Conservation (phyloP, 1,284 basidiomycete genomes). For the Ustilago loliicola region DNA sequence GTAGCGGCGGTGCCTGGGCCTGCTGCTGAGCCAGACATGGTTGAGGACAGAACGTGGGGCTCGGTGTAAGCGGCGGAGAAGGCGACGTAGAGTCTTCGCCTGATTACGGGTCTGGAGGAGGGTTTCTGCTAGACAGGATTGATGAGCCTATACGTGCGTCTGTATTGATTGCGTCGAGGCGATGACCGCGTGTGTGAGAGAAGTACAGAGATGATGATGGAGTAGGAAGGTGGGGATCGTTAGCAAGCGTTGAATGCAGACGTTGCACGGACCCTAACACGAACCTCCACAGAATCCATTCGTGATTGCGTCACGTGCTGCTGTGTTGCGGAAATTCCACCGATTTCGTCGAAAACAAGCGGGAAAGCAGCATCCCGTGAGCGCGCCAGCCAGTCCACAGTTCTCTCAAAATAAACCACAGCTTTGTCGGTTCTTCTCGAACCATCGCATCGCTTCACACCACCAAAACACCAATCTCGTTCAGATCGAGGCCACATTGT, state of each 20-base stretch:
- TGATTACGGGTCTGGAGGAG: too few species aligned
- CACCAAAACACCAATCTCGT: too few species aligned
- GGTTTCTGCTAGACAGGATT: too few species aligned
- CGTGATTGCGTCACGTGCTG: not conserved
- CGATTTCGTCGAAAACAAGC: not conserved
- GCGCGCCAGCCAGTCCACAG: not conserved
- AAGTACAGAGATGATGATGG: not conserved
- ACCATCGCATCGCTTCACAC: not conserved
- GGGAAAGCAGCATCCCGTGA: too few species aligned
- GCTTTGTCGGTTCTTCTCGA: too few species aligned
- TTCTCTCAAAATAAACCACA: too few species aligned
- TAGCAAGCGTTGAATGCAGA: not conserved
- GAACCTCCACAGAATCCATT: conserved; percentile 1
- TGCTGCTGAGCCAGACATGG: not conserved
- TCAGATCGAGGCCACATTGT: not conserved
- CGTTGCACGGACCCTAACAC: conserved; percentile 10
- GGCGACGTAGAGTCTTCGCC: not conserved
- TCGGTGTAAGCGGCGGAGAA: not conserved
- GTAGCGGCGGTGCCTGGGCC: not conserved
- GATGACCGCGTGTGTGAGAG: not conserved
- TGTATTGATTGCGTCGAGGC: too few species aligned
- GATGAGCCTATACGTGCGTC: too few species aligned
- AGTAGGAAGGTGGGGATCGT: not conserved
- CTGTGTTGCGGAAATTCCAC: conserved; percentile 2
- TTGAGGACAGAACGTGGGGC: not conserved